Conservation (phyloP, 2,329 filamentous ascomycete genomes). For the Pyricularia pennisetigena region DNA sequence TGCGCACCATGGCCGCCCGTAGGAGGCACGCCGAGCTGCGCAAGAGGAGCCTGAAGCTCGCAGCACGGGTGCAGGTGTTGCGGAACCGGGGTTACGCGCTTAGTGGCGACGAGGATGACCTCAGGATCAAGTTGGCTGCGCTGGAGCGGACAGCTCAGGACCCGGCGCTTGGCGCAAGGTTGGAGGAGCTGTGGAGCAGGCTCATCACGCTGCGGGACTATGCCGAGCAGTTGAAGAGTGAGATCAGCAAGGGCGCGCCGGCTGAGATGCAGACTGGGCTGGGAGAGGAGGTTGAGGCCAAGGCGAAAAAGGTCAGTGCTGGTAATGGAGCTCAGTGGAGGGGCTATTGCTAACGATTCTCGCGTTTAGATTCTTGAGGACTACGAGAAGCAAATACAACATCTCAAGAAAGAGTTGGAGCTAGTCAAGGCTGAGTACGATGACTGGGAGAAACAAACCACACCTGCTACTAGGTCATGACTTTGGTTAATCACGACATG, state of each 20-base stretch:
- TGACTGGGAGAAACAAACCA: constrained; percentile 38
- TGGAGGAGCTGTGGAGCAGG: constrained; percentile 79
- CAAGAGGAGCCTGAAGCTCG: constrained; percentile 63
- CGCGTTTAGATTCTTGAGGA: constrained; percentile 59
- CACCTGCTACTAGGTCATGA: constrained; percentile 3
- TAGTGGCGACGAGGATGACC: constrained; percentile 67
- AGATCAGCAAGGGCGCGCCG: constrained; percentile 58
- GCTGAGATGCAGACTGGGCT: constrained; percentile 29
- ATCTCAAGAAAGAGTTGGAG: constrained; percentile 65
- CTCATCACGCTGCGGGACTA: constrained; percentile 67
- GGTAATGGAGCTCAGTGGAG: constrained; percentile 5
- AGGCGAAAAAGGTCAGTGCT: constrained; percentile 60
- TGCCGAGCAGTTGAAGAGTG: constrained; percentile 60
- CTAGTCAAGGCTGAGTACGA: constrained; percentile 48
- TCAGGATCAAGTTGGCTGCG: constrained; percentile 60
- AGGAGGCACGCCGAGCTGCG: constrained; percentile 64
- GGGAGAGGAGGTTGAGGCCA: constrained; percentile 59
- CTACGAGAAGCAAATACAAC: constrained; percentile 70
- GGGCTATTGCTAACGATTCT: constrained; percentile 10
- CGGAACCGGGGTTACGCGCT: constrained; percentile 74
- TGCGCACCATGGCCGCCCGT: constrained; percentile 62
- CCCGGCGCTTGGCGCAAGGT: constrained; percentile 62
- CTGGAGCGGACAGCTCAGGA: constrained; percentile 65
- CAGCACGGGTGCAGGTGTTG: constrained; percentile 70
- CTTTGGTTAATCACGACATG: background rate